Evolutionary conservation across 441 rosid species (phyloP), one percentile per base, ranked within the genome.

Genomic region (Pelargonium myrrhifolium): DNA sequence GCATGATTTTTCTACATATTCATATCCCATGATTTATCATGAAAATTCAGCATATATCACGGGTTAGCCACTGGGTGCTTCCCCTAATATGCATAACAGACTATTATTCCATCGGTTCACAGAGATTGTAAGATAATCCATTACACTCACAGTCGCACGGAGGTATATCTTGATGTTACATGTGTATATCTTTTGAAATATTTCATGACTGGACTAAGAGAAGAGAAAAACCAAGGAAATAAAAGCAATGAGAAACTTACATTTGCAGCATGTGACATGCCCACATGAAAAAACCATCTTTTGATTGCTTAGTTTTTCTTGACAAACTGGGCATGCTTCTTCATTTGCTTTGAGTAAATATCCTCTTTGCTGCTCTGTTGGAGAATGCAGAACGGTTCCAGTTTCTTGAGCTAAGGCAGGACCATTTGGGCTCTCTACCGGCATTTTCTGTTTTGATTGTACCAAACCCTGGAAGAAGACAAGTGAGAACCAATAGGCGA

Each of bases 201-300:
- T 62, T 24, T 65, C 35, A 60, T 51, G 58, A 12, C 21, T 43
- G n/a, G 49, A 43, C 5, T 43, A 43, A 43, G n/a, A 43, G 49
- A 40, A 40, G 49, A 43, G 49, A 43, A 43, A 43, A 43, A n/a
- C 49, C 14, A 43, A 9, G 49, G 49, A 43, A 12, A 43, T 43
- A 51, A 9, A 56, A 56, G 28, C 10, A 55, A 68, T 55, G 45
- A 11, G 69, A 70, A 74, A 75, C 80, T 83, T 82, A 94, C 99
- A 94, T 83, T 88, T 91, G 76, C 97, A 91, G 81, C 99, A 91
- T 74, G 89, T 89, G 75, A 80, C 74, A 72, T 93, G 99, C 18
- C 96, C 99, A 26, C 99, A 93, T 71, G 87, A 95, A 76, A 94
- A 94, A 75, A 94, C 97, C 97, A 94, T 91, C 86, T 82, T 94